Conservation (phyloP, 768 basidiomycete genomes). For the Coprinopsis strossmayeri region DNA sequence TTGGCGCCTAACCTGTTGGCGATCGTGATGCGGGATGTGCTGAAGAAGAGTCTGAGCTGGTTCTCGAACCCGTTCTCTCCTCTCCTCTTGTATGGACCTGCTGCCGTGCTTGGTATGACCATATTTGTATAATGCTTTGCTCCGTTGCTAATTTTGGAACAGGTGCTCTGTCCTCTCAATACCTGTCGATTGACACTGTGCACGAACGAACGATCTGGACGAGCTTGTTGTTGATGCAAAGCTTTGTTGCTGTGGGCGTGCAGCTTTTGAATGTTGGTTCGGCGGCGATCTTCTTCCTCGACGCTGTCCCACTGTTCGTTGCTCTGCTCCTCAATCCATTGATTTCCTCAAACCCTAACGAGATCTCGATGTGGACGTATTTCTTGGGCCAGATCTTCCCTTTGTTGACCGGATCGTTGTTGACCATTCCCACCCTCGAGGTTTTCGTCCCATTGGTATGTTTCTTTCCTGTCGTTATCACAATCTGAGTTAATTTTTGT, state of each 20-base stretch:
- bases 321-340: conserved; percentile 49
- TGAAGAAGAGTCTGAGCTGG: conserved; percentile 80
- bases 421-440: conserved; percentile 59
- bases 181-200: conserved; percentile 38
- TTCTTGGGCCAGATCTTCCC: conserved; percentile 51
- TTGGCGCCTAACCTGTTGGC: conserved; percentile 68
- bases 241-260: conserved; percentile 44
- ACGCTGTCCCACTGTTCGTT: conserved; percentile 47
- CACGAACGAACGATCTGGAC: conserved; percentile 58
- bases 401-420: conserved; percentile 49
- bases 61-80: conserved; percentile 65
- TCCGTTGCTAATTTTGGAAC: too few species aligned
- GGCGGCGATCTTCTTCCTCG: conserved; percentile 66
- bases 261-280: conserved; percentile 73
- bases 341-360: conserved; percentile 20
- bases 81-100: conserved; percentile 67
- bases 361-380: conserved; percentile 57
- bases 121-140: too few species aligned
- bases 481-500: not conserved
- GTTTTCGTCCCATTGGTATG: conserved; percentile 86
- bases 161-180: conserved; percentile 64
- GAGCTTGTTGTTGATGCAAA: conserved; percentile 55
- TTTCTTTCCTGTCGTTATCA: conserved; percentile 3
- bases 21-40: conserved; percentile 49
- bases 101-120: conserved; percentile 66